Percentiles rank a stretch among this genome's conserved stretches.
phyloP scores from a whole-genome alignment of 768 basidiomycete genomes.

The Boletus rubroflammeus region DNA sequence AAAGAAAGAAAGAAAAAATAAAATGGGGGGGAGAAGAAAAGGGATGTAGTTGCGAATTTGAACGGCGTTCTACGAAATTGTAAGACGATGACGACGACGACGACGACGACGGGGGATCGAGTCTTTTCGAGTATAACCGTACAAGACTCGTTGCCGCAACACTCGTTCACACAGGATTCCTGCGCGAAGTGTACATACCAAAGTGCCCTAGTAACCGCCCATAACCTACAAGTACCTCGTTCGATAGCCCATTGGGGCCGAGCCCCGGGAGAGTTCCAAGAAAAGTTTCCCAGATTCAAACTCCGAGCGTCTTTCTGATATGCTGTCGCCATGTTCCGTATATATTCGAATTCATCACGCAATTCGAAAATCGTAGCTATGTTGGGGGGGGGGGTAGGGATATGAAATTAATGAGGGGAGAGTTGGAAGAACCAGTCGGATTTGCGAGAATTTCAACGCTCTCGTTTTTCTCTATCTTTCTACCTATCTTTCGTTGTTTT shows the following conservation, averaged over 20 bases:
- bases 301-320: not conserved
- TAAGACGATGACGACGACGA: not conserved
- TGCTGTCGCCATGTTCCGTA: not conserved
- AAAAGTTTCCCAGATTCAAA: not conserved
- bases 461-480: not conserved
- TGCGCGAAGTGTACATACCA: too few relatives aligned
- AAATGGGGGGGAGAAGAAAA: not conserved
- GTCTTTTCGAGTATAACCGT: not conserved
- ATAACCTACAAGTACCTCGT: too few relatives aligned
- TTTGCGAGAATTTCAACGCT: not conserved
- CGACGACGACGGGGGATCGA: not conserved
- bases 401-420: too few relatives aligned
- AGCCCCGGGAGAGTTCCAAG: too few relatives aligned
- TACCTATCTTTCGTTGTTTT: too few relatives aligned
- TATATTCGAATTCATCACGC: not conserved
- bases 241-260: too few relatives aligned
- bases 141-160: too few relatives aligned
- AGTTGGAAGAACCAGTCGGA: not conserved
- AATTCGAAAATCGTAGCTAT: not conserved
- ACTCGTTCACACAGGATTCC: too few relatives aligned
- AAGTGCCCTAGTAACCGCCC: too few relatives aligned
- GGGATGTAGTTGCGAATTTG: not conserved
- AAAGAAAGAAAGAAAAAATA: too few relatives aligned
- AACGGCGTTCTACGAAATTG: not conserved
- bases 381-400: too few relatives aligned